Evolutionary conservation across 2,329 filamentous ascomycete species (phyloP).

Genomic region (Canariomyces notabilis): DNA sequence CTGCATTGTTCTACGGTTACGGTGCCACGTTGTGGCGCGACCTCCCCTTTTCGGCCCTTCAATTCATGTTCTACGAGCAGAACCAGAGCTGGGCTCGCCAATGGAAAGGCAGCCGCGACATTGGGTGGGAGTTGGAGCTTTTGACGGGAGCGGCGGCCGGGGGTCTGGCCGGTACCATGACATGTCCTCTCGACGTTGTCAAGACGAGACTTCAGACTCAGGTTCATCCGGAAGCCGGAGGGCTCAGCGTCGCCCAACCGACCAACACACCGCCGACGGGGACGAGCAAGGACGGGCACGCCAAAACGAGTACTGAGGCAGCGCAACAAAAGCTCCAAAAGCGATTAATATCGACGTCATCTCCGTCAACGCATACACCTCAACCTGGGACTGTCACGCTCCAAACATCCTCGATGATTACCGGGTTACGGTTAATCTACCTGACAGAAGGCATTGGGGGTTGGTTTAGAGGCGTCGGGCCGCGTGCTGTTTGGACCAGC

Average conservation of each 20-base stretch:
- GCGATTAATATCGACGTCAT: conserved; percentile 81
- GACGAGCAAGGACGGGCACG: conserved; percentile 19
- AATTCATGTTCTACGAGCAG: conserved; percentile 98
- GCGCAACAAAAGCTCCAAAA: conserved; percentile 46
- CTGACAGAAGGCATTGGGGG: conserved; percentile 80
- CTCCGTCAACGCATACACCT: conserved; percentile 76
- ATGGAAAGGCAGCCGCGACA: conserved; percentile 75
- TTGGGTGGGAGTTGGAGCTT: conserved; percentile 80
- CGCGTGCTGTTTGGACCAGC: conserved; percentile 91
- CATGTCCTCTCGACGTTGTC: conserved; percentile 93
- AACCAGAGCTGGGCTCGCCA: conserved; percentile 75
- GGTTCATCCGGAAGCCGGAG: conserved; percentile 44
- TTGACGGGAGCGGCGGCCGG: conserved; percentile 85
- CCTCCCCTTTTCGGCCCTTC: conserved; percentile 88
- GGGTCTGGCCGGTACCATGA: conserved; percentile 87
- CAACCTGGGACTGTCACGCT: conserved; percentile 74
- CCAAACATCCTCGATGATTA: conserved; percentile 84
- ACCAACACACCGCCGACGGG: not conserved
- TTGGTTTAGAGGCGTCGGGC: conserved; percentile 92
- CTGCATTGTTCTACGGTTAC: conserved; percentile 92
- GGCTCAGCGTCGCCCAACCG: not conserved
- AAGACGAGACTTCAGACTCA: conserved; percentile 97
- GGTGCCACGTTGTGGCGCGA: conserved; percentile 93
- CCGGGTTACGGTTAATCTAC: conserved; percentile 82
- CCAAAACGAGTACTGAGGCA: conserved; percentile 27